Evolutionary conservation across 441 rosid genomes (phyloP), one percentile per base, ranked within the genome.

Genomic region (Viola pubescens): DNA sequence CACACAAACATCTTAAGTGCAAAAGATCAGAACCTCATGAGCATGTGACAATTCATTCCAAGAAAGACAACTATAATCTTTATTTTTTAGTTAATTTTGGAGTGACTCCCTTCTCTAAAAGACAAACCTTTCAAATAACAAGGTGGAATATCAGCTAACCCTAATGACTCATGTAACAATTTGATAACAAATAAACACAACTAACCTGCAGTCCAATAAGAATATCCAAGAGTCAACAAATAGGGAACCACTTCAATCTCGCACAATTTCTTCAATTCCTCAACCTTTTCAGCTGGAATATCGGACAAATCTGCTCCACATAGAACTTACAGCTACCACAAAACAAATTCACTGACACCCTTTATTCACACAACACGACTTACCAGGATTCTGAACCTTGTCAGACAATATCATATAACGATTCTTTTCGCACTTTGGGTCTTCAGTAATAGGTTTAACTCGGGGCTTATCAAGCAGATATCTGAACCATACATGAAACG

Each of bases 121-220:
- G 34, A 26, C 1, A 26, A 26, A 2, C 34, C 34, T 26, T 26
- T 26, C 2, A 26, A 26, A 26, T 26, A 26, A 26, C 34, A 26
- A 26, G 34, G 34, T 26, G 34, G 34, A 26, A 26, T 26, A 26
- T 26, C 34, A 26, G 34, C 34, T 1, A 26, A 26, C 2, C 34
- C 34, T 26, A 26, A 26, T 26, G 34, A 26, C 34, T 1, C 2
- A 26, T 26, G 34, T 26, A 26, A 26, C 34, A 26, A 26, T 26
- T 2, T 26, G 34, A 26, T 26, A 26, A 1, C 34, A 26, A 26
- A 26, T 26, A 26, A 26, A 26, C 34, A 26, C 37, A 48, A 50
- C 80, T 51, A 48, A 89, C 98, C 97, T 69, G 85, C 97, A 75
- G 77, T 63, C 98, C 96, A 89, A 64, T 92, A 89, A 13, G 98